phyloP scores from a whole-genome alignment of 2,329 filamentous ascomycete genomes.

The Claviceps digitariae region DNA sequence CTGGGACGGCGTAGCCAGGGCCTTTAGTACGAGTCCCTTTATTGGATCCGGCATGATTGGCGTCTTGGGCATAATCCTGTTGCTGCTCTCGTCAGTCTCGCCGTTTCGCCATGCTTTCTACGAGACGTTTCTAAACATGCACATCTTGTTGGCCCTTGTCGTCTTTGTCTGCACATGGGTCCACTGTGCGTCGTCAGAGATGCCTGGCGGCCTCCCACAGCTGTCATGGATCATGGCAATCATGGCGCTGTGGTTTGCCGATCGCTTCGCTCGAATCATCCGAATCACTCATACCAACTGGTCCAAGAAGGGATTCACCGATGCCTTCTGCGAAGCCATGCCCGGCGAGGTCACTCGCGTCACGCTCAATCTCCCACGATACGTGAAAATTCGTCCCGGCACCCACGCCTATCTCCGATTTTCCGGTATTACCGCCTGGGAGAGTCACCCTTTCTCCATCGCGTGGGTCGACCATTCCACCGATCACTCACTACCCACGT shows the following conservation, averaged over 20 bases:
- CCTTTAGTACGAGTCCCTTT: slow-evolving; percentile 46
- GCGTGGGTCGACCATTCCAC: slow-evolving; percentile 54
- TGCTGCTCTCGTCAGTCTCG: slow-evolving; percentile 60
- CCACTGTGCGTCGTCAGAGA: slow-evolving; percentile 56
- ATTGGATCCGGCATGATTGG: slow-evolving; percentile 52
- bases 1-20: slow-evolving; percentile 40
- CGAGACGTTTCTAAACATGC: slow-evolving; percentile 83
- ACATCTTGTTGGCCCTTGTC: slow-evolving; percentile 62
- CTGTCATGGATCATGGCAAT: slow-evolving; percentile 62
- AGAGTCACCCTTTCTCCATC: slow-evolving; percentile 66
- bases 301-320: slow-evolving; percentile 43
- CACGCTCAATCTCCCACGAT: slow-evolving; percentile 54
- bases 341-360: slow-evolving; percentile 58
- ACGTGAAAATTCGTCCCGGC: slow-evolving; percentile 52
- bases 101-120: slow-evolving; percentile 89
- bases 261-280: slow-evolving; percentile 51
- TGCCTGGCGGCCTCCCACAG: slow-evolving; percentile 49
- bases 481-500: slow-evolving; percentile 23
- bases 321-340: slow-evolving; percentile 53
- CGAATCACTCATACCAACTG: slow-evolving; percentile 55
- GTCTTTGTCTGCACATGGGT: slow-evolving; percentile 61
- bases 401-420: slow-evolving; percentile 67
- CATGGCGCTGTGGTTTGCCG: slow-evolving; percentile 62
- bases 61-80: slow-evolving; percentile 45
- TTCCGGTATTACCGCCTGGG: slow-evolving; percentile 50